A percentile compares a stretch with the other conserved stretches of the same genome.
These are phyloP conservation scores for Avena eriantha DNA, from an alignment of 176 grass and related monocot species.

Conservation along the genomic window DNA sequence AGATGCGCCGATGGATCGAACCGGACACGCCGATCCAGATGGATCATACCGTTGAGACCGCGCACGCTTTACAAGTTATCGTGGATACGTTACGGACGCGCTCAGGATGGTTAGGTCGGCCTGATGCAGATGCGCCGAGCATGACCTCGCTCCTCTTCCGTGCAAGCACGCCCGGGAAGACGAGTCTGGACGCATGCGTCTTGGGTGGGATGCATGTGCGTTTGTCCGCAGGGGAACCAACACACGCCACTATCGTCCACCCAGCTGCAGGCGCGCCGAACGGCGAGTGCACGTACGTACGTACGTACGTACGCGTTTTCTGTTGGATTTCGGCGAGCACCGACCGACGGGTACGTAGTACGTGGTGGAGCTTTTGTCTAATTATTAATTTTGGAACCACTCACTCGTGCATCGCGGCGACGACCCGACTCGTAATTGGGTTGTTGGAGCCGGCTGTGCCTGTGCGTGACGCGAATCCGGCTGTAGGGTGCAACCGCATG, in stretches of 20 bases:
- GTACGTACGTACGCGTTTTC: not conserved
- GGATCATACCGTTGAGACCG: no score
- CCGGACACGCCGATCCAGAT: no score
- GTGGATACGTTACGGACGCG: no score
- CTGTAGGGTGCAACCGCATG: no score
- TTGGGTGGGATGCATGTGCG: slow-evolving; percentile 6
- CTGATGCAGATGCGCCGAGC: no score
- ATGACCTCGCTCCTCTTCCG: no score
- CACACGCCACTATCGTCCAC: not conserved
- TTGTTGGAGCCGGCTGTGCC: not conserved
- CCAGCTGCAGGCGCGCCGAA: not conserved
- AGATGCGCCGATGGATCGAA: no score
- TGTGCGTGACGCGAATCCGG: not conserved
- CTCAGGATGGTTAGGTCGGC: no score
- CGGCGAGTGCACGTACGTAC: not conserved
- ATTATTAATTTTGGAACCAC: not conserved
- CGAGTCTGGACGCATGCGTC: not conserved
- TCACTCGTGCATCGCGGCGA: slow-evolving; percentile 1
- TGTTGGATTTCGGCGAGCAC: slow-evolving; percentile 9
- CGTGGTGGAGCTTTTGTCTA: not conserved
- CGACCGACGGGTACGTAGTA: slow-evolving; percentile 4
- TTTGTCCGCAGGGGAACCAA: not conserved
- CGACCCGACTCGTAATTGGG: not conserved
- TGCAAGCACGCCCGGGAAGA: not conserved
- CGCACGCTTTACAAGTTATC: no score